Percentiles rank a stretch among this genome's conserved stretches.
These are phyloP conservation scores for Cavenderia fasciculata DNA, from an alignment of 78 protist species.

Conservation along the genomic window DNA sequence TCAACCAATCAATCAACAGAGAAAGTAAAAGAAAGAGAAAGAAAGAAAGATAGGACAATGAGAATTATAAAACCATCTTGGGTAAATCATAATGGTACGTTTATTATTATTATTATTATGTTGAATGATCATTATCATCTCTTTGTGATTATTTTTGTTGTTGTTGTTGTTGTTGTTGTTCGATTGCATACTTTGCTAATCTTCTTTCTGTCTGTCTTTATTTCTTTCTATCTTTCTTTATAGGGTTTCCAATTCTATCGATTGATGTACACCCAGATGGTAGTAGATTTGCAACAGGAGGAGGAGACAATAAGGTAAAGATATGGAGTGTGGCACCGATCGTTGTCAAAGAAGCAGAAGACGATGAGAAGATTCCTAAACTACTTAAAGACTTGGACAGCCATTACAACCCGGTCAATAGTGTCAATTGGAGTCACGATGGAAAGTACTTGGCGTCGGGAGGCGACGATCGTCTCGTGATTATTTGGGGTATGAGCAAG, in stretches of 20 bases:
- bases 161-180: too few relatives aligned
- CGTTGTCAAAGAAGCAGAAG: slow-evolving; percentile 19
- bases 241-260: slow-evolving; percentile 71
- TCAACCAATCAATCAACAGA: too few relatives aligned
- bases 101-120: background rate
- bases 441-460: slow-evolving; percentile 81
- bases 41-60: slow-evolving; percentile 7
- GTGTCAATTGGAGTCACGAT: slow-evolving; percentile 65
- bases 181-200: too few relatives aligned
- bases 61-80: slow-evolving; percentile 54
- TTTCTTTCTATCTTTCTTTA: background rate
- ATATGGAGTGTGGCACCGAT: slow-evolving; percentile 80
- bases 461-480: slow-evolving; percentile 62
- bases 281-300: slow-evolving; percentile 80
- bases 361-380: slow-evolving; percentile 16
- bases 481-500: slow-evolving; percentile 66
- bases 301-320: slow-evolving; percentile 76
- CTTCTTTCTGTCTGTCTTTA: too few relatives aligned
- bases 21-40: too few relatives aligned
- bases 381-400: slow-evolving; percentile 47
- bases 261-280: slow-evolving; percentile 86
- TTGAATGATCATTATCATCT: background rate
- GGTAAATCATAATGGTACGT: slow-evolving; percentile 59
- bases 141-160: too few relatives aligned
- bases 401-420: slow-evolving; percentile 73